Evolutionary conservation across 2,329 filamentous ascomycete genomes (phyloP).

Genomic region (Aspergillus sp.): DNA sequence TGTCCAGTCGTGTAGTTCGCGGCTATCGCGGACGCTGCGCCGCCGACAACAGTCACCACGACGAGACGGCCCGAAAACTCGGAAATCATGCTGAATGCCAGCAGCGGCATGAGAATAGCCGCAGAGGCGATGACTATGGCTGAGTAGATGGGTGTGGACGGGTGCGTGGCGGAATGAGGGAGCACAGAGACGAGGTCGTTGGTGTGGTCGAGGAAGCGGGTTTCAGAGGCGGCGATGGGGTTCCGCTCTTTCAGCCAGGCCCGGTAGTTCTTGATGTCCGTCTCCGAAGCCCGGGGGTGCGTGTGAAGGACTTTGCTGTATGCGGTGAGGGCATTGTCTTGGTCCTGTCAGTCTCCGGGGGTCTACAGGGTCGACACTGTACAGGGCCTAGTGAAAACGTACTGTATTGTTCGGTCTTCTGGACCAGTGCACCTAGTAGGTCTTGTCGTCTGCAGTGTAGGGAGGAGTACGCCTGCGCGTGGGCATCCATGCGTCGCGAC

Average conservation of each 20-base stretch:
- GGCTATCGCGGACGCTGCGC: slow-evolving; percentile 35
- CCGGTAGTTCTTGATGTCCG: slow-evolving; percentile 45
- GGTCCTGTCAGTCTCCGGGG: slow-evolving; percentile 1
- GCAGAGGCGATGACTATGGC: slow-evolving; percentile 41
- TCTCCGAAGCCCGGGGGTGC: slow-evolving; percentile 35
- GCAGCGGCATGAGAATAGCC: slow-evolving; percentile 47
- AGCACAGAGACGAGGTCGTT: slow-evolving; percentile 36
- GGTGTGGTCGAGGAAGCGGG: slow-evolving; percentile 43
- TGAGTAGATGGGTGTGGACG: slow-evolving; percentile 21
- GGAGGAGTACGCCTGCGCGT: slow-evolving; percentile 44
- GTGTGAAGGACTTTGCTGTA: slow-evolving; percentile 41
- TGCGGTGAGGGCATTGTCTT: slow-evolving; percentile 34
- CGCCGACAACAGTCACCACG: slow-evolving; percentile 46
- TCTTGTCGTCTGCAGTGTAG: slow-evolving; percentile 46
- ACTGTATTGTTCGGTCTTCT: slow-evolving; percentile 56
- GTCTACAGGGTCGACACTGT: neutral
- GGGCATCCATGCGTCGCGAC: slow-evolving; percentile 33
- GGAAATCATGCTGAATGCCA: slow-evolving; percentile 50
- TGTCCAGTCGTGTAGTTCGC: slow-evolving; percentile 27
- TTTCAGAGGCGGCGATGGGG: slow-evolving; percentile 43
- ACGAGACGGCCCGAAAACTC: slow-evolving; percentile 50
- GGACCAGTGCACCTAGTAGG: slow-evolving; percentile 45
- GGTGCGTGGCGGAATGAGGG: slow-evolving; percentile 10
- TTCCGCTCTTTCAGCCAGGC: slow-evolving; percentile 44
- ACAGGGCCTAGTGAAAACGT: too few relatives aligned